A percentile compares a stretch with the other conserved stretches of the same genome.
These are phyloP conservation scores for Amanita fuliginea DNA, from an alignment of 768 basidiomycete species.

Conservation along the genomic window DNA sequence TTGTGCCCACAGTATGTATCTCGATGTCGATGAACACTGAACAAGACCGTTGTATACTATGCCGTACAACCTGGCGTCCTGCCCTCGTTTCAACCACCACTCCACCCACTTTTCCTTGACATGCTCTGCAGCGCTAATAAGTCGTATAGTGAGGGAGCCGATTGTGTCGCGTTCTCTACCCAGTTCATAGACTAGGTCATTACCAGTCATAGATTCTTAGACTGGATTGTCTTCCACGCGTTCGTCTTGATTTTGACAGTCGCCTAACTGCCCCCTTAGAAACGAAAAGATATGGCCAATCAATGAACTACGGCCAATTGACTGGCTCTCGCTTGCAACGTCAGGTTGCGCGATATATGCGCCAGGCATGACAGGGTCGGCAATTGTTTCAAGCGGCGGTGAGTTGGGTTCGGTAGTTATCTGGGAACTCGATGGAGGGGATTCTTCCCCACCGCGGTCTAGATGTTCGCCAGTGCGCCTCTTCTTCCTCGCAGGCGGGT, in stretches of 20 bases:
- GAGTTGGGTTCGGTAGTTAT: background rate
- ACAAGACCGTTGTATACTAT: background rate
- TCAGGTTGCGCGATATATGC: background rate
- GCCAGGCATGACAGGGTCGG: constrained; percentile 3
- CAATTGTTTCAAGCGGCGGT: background rate
- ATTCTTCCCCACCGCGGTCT: background rate
- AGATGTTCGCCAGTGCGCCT: background rate
- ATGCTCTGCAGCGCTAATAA: background rate
- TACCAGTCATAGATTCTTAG: background rate
- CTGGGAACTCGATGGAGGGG: background rate
- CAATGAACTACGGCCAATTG: background rate
- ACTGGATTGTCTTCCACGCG: background rate
- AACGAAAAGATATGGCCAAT: background rate
- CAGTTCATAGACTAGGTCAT: background rate
- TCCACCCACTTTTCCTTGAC: background rate
- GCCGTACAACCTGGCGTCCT: background rate
- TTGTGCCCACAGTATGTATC: background rate
- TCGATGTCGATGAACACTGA: background rate
- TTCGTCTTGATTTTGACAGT: too few species aligned
- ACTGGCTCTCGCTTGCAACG: background rate
- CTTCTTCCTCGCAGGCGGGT: background rate
- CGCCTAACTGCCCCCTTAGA: background rate
- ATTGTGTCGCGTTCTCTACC: background rate
- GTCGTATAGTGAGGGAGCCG: background rate
- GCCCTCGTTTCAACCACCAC: background rate